These are phyloP conservation scores for Hypoxylon sp. DNA, from an alignment of 2,329 filamentous ascomycete species.

Conservation along the genomic window DNA sequence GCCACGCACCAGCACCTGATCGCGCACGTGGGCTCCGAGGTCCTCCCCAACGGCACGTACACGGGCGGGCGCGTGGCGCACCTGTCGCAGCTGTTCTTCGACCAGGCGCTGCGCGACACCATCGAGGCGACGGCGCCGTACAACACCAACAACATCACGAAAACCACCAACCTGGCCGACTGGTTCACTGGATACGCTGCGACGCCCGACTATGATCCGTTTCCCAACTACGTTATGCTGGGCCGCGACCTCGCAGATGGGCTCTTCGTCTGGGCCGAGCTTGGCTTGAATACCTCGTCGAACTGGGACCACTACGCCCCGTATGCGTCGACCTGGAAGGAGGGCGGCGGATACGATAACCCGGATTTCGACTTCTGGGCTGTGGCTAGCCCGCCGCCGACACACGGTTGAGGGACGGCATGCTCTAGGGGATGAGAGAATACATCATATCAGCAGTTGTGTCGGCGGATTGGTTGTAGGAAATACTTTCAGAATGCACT, in stretches of 20 bases:
- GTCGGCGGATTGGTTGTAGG: neutral
- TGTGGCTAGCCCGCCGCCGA: constrained; percentile 45
- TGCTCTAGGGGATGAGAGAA: neutral
- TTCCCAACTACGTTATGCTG: constrained; percentile 61
- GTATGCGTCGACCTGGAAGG: constrained; percentile 49
- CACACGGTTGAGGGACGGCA: constrained; percentile 43
- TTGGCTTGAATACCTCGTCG: constrained; percentile 48
- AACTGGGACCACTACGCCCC: constrained; percentile 51
- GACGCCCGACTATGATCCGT: constrained; percentile 57
- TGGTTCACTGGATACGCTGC: constrained; percentile 51
- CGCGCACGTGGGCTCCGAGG: constrained; percentile 52
- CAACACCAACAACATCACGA: constrained; percentile 53
- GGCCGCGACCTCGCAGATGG: constrained; percentile 43
- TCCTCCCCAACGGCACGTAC: constrained; percentile 55
- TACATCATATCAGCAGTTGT: neutral
- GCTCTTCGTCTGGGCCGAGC: constrained; percentile 51
- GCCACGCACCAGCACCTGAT: constrained; percentile 60
- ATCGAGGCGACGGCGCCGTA: constrained; percentile 56
- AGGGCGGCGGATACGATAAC: constrained; percentile 50
- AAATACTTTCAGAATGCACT: neutral
- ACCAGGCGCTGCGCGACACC: constrained; percentile 53
- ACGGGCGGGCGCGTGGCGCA: constrained; percentile 56
- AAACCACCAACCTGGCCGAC: constrained; percentile 49
- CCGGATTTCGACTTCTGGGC: constrained; percentile 48
- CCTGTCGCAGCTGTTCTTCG: constrained; percentile 59